Conservation (phyloP, 106 monocot species). For the Dioscorea dumetorum region DNA sequence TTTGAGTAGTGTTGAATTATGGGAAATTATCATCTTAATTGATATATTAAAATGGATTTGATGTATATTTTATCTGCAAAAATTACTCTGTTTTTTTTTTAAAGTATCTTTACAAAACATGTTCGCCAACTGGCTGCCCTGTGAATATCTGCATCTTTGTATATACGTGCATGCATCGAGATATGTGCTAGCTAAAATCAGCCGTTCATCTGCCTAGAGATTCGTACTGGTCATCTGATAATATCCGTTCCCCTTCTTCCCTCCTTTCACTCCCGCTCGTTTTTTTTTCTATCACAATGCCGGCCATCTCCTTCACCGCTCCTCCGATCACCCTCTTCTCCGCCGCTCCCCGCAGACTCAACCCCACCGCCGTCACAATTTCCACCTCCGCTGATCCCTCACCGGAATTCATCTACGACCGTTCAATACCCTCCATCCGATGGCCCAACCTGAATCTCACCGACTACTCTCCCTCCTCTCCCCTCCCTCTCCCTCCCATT, state of each 20-base stretch:
- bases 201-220: no score
- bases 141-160: no score
- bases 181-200: no score
- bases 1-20: no score
- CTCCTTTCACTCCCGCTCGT: not conserved
- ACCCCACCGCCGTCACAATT: not conserved
- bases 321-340: not conserved
- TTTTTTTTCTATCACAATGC: not conserved
- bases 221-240: no score
- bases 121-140: no score
- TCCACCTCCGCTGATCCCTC: conserved; percentile 5
- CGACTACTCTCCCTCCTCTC: conserved; percentile 3
- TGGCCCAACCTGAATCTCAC: conserved; percentile 71
- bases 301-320: not conserved
- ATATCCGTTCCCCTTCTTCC: not conserved
- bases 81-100: no score
- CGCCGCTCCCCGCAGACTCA: not conserved
- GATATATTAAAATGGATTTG: not conserved
- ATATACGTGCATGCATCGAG: no score
- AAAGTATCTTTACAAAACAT: no score
- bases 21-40: no score
- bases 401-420: conserved; percentile 47
- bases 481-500: not conserved
- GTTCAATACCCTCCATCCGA: conserved; percentile 68
- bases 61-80: no score